phyloP scores from a whole-genome alignment of 148 eudicot genomes.

The Rhododendron griersonianum region DNA sequence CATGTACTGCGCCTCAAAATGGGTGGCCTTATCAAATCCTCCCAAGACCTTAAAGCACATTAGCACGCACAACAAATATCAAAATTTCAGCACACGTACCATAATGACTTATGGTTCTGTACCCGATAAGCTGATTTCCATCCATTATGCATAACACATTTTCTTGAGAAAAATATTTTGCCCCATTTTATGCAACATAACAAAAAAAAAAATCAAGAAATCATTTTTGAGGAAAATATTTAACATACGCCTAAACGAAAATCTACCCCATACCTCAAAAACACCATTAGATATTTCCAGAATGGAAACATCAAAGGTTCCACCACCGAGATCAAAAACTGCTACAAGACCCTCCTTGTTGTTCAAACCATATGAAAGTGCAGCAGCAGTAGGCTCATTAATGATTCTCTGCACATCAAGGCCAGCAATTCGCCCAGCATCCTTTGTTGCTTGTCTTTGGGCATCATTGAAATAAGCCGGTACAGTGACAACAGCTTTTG shows the following conservation, averaged over 20 bases:
- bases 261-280: slow-evolving; percentile 60
- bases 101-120: background rate
- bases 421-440: slow-evolving; percentile 92
- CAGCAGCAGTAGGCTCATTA: slow-evolving; percentile 98
- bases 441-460: slow-evolving; percentile 95
- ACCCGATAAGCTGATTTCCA: too few relatives aligned
- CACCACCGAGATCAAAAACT: slow-evolving; percentile 97
- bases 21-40: background rate
- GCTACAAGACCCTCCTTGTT: slow-evolving; percentile 95
- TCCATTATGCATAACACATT: background rate
- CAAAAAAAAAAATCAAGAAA: background rate
- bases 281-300: slow-evolving; percentile 90
- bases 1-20: background rate
- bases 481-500: slow-evolving; percentile 85
- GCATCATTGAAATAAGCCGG: slow-evolving; percentile 98
- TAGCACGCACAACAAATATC: background rate
- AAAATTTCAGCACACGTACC: background rate
- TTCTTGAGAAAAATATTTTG: background rate
- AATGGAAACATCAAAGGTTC: slow-evolving; percentile 95
- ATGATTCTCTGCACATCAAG: slow-evolving; percentile 92
- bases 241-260: background rate
- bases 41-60: background rate
- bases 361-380: slow-evolving; percentile 88
- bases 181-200: background rate
- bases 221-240: background rate